Conservation (phyloP, 169 alveolate species). For the Plasmodium ovale region DNA sequence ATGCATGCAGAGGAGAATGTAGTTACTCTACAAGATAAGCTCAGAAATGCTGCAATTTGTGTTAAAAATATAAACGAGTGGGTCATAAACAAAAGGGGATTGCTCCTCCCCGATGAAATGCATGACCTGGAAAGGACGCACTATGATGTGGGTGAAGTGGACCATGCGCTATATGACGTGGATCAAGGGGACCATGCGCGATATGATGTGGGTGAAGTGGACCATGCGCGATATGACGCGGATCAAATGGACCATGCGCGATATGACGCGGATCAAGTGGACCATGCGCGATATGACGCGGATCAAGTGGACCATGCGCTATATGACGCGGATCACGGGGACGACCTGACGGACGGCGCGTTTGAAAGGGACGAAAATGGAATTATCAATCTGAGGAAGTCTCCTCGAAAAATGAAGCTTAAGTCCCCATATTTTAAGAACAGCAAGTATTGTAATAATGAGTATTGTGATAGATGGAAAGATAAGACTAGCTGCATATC, state of each 20-base stretch:
- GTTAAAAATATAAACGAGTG: conserved; percentile 51
- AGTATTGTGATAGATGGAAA: conserved; percentile 50
- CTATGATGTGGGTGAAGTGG: too few relatives aligned
- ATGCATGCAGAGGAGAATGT: conserved; percentile 9
- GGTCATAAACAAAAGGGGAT: conserved; percentile 44
- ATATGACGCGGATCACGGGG: conserved; percentile 8
- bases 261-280: background rate
- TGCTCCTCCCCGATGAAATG: conserved; percentile 4
- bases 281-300: background rate
- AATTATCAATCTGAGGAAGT: background rate
- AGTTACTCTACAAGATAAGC: background rate
- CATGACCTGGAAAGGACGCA: too few relatives aligned
- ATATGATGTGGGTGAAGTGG: background rate
- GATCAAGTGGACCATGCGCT: background rate
- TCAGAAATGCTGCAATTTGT: conserved; percentile 66
- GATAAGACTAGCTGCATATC: conserved; percentile 60
- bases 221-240: background rate
- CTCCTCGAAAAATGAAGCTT: background rate
- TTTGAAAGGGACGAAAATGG: conserved; percentile 22
- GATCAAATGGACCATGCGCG: background rate
- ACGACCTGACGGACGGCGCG: background rate
- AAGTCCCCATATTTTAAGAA: conserved; percentile 30
- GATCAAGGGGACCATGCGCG: background rate
- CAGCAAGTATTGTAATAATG: conserved; percentile 42
- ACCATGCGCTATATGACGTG: too few relatives aligned